Percentiles rank a stretch among this genome's conserved stretches.
Evolutionary conservation across 805 yeast genomes (phyloP).

Genomic region (Yamadazyma philogaea): DNA sequence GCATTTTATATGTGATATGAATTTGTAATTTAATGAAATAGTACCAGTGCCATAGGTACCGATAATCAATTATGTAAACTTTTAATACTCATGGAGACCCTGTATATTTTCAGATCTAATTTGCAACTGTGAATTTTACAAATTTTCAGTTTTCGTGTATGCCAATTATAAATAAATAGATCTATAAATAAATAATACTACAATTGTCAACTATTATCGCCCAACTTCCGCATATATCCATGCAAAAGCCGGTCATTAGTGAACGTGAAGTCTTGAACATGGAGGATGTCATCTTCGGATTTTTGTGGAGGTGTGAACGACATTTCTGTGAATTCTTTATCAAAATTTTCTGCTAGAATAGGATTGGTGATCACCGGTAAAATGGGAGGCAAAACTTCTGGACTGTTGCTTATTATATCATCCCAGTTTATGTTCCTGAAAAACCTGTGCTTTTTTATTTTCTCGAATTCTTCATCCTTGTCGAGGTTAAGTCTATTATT

Average conservation of each 20-base stretch:
- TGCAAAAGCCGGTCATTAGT: conserved; percentile 37
- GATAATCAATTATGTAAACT: too few relatives aligned
- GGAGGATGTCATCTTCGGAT: conserved; percentile 29
- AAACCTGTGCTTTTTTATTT: conserved; percentile 35
- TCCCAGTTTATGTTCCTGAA: conserved; percentile 39
- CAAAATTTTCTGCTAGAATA: conserved; percentile 43
- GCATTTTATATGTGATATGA: conserved; percentile 10
- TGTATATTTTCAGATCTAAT: too few relatives aligned
- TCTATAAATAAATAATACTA: conserved; percentile 6
- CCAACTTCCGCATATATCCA: conserved; percentile 7
- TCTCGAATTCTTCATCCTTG: conserved; percentile 27
- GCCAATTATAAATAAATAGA: conserved; percentile 4
- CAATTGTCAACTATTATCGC: too few relatives aligned
- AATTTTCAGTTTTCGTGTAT: conserved; percentile 4
- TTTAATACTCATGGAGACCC: too few relatives aligned
- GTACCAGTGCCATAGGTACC: not conserved
- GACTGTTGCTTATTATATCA: conserved; percentile 22
- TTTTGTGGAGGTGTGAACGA: conserved; percentile 31
- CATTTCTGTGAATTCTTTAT: conserved; percentile 42
- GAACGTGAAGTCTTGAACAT: conserved; percentile 41
- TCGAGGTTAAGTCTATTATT: conserved; percentile 38
- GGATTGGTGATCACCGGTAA: conserved; percentile 44
- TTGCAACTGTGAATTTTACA: not conserved
- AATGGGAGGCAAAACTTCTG: conserved; percentile 34
- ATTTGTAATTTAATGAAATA: not conserved